Evolutionary conservation across 352 stramenopile genomes (phyloP), one percentile per base, ranked within the genome.

Genomic region (Pythium scleroteichum): DNA sequence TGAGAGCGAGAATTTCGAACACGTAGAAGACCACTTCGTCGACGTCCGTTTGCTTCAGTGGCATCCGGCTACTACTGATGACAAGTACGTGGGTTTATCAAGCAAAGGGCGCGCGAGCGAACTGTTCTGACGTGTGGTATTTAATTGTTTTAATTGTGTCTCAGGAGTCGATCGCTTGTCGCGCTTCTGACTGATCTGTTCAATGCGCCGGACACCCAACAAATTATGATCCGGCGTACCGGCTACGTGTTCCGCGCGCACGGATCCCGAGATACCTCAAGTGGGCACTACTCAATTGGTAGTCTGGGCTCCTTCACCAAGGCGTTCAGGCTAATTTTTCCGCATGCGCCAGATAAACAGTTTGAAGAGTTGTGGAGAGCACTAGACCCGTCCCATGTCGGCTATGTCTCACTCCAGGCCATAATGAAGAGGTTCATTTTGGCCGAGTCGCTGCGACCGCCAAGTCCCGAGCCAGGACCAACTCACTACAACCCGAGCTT

Each of bases 401-500:
- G 59, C 6, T 40, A 42, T 8, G 53, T 68, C 13, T 54, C 65
- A 0, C 49, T 71, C 17, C 46, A 32, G 17, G 60, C 27, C 19
- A 45, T 72, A 1, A 54, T 38, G 0, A 53, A 59, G 39, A 49
- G 23, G 0, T 53, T 68, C 29, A 26, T 68, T 20, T 6, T 33
- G 23, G 38, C 29, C 4, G 52, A 66, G 3, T 51, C 69, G 16
- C 49, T 66, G n/a, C 78, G 80, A 0, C 73, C 69, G 3, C 60
- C 45, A 0, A 92, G 80, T 60, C 80, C 83, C 0, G 74, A 92
- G 45, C 83, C 81, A 2, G 83, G 83, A 1, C 83, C 81, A 26
- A 81, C 81, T 7, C 82, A 90, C 62, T 93, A 93, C 59, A 65
- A 66, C 14, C 83, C 83, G 3, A 68, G 71, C 35, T 89, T 84